Base-by-base conservation (phyloP, 140 eudicot species). In the Stevia rebaudiana region DNA sequence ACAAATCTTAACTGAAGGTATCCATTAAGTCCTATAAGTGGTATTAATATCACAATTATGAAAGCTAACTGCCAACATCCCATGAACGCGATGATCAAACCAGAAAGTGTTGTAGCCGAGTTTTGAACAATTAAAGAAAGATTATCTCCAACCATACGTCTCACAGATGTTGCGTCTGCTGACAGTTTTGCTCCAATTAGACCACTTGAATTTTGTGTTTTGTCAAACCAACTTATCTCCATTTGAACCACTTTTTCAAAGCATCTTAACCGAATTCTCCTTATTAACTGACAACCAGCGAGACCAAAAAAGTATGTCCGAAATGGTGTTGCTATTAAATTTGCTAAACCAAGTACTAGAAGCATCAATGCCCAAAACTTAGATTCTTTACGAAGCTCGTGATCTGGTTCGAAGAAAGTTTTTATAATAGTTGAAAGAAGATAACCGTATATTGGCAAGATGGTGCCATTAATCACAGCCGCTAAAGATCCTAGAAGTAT, bases 171-270 rank as follows among this genome's bases (percentile, higher is more conserved):
- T 43, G 84, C 91, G 71, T 87, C 92, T 1, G 67, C 31, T 4
- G 92, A 81, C 42, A 87, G 80, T 36, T 79, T 77, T 3, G 84
- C 69, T 7, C 92, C 83, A 46, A 84, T 78, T 18, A 74, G 23
- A 50, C 86, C 81, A 66, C 85, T 81, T 13, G 95, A 84, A 64
- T 87, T 79, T 71, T 81, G 80, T 3, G 53, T 9, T 46, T 68
- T 67, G 59, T 84, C 95, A 37, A 81, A 84, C 95, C 95, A 87
- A 61, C 83, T 67, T 55, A 87, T 77, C 36, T 87, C 89, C 84
- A 84, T 81, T 43, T 77, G 83, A 50, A 84, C 84, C 40, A 84
- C 83, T 63, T 76, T 84, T 55, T 84, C 79, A 61, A 87, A 84
- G 68, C 89, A 83, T 79, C 72, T 76, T 39, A 81, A 66, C 33